phyloP scores from a whole-genome alignment of 495 filamentous ascomycete species.

The Xylaria palmicola region DNA sequence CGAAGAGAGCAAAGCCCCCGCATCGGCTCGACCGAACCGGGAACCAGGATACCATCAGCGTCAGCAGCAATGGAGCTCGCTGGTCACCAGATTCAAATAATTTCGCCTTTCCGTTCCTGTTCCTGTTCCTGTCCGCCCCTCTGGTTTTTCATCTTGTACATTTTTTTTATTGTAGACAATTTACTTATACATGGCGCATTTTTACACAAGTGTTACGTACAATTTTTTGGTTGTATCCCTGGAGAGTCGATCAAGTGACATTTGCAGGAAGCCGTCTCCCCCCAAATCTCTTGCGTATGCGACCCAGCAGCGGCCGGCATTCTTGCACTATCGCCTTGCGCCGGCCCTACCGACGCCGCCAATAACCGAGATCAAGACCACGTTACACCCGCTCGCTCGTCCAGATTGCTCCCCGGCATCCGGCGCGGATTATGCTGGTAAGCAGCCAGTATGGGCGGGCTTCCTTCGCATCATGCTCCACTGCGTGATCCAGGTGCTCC shows the following conservation, averaged over 20 bases:
- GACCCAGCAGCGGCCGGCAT: not conserved
- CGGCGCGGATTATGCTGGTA: constrained; percentile 82
- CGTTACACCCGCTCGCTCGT: constrained; percentile 77
- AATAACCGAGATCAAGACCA: not conserved
- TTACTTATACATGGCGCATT: no score
- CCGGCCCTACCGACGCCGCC: not conserved
- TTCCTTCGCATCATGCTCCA: constrained; percentile 85
- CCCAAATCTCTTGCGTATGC: not conserved
- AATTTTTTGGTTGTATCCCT: no score
- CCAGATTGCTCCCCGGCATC: constrained; percentile 90
- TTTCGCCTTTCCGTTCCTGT: no score
- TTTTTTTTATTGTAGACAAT: no score
- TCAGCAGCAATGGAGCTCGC: no score
- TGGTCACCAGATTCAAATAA: no score
- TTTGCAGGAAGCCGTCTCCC: not conserved
- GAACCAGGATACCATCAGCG: no score
- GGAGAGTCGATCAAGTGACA: not conserved
- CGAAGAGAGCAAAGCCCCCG: not conserved
- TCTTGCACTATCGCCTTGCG: not conserved
- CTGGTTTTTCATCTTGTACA: no score
- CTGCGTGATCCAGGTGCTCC: constrained; percentile 93
- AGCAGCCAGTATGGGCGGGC: constrained; percentile 85
- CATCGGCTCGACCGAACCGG: no score
- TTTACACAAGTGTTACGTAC: no score
- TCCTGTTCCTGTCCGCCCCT: no score